These are phyloP conservation scores for Cystoisospora suis DNA, from an alignment of 169 alveolate genomes.

Conservation along the genomic window DNA sequence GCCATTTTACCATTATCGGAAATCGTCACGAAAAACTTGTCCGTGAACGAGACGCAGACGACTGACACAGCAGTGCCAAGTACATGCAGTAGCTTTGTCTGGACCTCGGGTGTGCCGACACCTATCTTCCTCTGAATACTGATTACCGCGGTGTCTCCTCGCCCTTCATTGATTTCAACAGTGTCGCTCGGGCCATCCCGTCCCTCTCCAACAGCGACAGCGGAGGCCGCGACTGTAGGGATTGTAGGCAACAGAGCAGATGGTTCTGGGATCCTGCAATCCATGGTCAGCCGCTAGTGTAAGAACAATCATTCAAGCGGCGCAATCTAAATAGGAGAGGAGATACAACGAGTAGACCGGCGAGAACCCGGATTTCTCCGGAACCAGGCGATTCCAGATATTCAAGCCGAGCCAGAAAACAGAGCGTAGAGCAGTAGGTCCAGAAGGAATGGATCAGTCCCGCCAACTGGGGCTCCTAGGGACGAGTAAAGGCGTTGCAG, in stretches of 20 bases:
- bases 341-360: too few species aligned
- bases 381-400: too few species aligned
- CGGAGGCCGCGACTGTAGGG: constrained; percentile 12
- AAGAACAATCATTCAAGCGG: too few species aligned
- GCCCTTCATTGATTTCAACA: too few species aligned
- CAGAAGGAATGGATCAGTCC: too few species aligned
- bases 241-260: background rate
- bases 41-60: background rate
- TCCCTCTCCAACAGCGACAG: background rate
- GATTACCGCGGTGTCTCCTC: background rate
- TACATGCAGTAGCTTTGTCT: background rate
- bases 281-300: background rate
- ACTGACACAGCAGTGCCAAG: background rate
- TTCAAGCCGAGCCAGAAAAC: too few species aligned
- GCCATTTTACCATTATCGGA: constrained; percentile 28
- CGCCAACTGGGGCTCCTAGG: too few species aligned
- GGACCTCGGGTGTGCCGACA: background rate
- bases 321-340: too few species aligned
- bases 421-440: too few species aligned
- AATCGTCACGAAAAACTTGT: background rate
- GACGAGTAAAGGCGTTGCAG: too few species aligned
- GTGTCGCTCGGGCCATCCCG: background rate
- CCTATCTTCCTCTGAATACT: background rate
- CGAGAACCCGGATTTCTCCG: too few species aligned
- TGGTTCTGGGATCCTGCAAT: background rate